Evolutionary conservation across 2,329 filamentous ascomycete species (phyloP), one percentile per base, ranked within the genome.

Genomic region (Aspergillus caelatus): DNA sequence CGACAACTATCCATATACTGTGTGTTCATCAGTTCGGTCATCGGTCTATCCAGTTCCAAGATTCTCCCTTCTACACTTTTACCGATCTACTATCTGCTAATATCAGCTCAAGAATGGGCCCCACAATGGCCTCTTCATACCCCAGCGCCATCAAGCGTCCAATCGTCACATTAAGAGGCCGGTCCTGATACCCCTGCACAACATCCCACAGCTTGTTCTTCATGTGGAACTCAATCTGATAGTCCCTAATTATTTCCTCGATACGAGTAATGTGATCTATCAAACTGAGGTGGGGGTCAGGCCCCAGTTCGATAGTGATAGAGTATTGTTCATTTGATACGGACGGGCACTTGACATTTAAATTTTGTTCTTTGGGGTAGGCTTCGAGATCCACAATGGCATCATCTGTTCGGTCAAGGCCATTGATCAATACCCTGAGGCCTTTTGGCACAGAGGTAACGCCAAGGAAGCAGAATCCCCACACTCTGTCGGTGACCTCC

Each of bases 291-390:
- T 74, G 70, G 19, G 72, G 72, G 52, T 77, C 73, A 11, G 70
- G 58, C 2, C 76, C 79, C n/a, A 81, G 67, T 9, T 71, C 72
- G 63, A 80, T 73, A 14, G 71, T 75, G 71, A 80, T 78, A 62
- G 74, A 73, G 57, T 77, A 74, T 61, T 76, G 4, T 6, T 55
- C 52, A 39, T 26, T 16, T 0, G 52, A 26, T 74, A 34, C 73
- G 32, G 57, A 58, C 2, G 67, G 67, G 28, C 64, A 61, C 28
- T 66, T 52, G n/a, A 72, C 65, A 1, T 69, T 30, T 50, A 72
- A 39, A 26, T 67, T 68, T 3, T 71, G 67, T 5, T 61, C 45
- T 2, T 64, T 21, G 0, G 70, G 68, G 56, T 66, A 72, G 10
- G 16, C 30, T 21, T 67, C 52, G 16, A 70, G 43, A 5, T 1